Percentiles rank a stretch among this genome's conserved stretches.
Conservation (phyloP, 1,284 basidiomycete species). For the Laetiporus sulphureus region DNA sequence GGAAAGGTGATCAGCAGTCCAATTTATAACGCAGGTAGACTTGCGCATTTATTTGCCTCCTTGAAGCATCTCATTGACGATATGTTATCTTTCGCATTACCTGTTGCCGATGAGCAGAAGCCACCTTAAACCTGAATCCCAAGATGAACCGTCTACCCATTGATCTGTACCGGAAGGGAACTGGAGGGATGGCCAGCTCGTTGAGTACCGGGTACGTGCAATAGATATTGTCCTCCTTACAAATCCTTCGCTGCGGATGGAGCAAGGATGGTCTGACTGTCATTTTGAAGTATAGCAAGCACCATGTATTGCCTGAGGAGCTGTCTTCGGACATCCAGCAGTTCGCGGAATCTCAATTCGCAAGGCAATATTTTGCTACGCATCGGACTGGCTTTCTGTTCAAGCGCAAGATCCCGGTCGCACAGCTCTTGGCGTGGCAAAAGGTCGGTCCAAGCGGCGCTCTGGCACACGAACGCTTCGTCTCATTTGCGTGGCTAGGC, state of each 20-base stretch:
- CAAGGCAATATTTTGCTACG: conserved; percentile 83
- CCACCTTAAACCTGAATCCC: conserved; percentile 68
- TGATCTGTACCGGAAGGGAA: conserved; percentile 20
- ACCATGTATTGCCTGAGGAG: conserved; percentile 68
- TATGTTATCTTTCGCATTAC: not conserved
- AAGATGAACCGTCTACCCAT: conserved; percentile 72
- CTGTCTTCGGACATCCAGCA: conserved; percentile 78
- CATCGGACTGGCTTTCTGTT: conserved; percentile 83
- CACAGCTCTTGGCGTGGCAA: conserved; percentile 87
- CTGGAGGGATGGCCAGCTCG: conserved; percentile 32
- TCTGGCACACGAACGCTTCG: conserved; percentile 1
- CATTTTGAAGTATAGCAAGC: conserved; percentile 48
- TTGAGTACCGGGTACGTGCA: conserved; percentile 63
- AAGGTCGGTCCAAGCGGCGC: conserved; percentile 37
- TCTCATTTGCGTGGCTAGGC: conserved; percentile 28
- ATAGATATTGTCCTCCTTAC: no score
- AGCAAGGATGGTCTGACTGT: no score
- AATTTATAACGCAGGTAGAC: conserved; percentile 53
- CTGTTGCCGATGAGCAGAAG: conserved; percentile 35
- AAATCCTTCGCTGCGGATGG: no score
- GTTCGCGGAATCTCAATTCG: conserved; percentile 80
- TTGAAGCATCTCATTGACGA: not conserved
- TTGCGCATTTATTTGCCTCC: not conserved
- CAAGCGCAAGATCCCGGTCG: conserved; percentile 70
- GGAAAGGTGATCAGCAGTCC: conserved; percentile 63